A percentile compares a stretch with the other conserved stretches of the same genome.
These are phyloP conservation scores for Ganoderma resinaceum DNA, from an alignment of 1,284 basidiomycete genomes.

Conservation along the genomic window DNA sequence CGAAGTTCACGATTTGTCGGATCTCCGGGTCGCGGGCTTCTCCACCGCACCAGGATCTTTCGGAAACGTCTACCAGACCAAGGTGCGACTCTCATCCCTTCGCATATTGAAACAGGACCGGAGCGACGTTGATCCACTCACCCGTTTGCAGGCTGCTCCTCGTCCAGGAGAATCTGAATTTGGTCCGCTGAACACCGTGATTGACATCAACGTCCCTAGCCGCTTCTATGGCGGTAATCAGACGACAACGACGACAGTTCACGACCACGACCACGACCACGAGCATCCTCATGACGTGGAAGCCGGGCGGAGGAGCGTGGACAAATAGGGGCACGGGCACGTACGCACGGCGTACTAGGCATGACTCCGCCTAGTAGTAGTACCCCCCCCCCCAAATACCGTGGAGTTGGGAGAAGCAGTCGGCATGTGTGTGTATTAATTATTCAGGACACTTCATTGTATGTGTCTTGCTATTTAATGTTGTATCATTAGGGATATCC, in stretches of 20 bases:
- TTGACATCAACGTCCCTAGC: background rate
- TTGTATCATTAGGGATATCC: background rate
- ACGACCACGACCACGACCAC: background rate
- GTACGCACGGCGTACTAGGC: background rate
- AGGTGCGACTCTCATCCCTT: background rate
- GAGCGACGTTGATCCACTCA: background rate
- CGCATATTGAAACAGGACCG: background rate
- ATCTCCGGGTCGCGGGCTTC: background rate
- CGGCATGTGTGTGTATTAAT: background rate
- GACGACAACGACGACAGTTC: background rate
- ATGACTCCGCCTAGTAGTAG: too few species aligned
- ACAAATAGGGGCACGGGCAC: background rate
- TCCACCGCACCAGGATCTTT: background rate
- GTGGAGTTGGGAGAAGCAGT: too few species aligned
- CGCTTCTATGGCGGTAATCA: background rate
- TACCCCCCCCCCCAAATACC: too few species aligned
- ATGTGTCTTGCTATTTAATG: background rate
- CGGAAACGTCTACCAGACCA: background rate
- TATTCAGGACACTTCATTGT: background rate
- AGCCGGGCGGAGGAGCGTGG: background rate
- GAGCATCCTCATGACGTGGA: background rate
- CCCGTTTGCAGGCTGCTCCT: background rate
- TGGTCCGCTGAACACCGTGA: background rate
- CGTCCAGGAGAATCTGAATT: background rate
- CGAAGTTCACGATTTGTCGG: background rate